Conservation (phyloP, 2,329 filamentous ascomycete species). For the Pseudocercospora pini-densiflorae region DNA sequence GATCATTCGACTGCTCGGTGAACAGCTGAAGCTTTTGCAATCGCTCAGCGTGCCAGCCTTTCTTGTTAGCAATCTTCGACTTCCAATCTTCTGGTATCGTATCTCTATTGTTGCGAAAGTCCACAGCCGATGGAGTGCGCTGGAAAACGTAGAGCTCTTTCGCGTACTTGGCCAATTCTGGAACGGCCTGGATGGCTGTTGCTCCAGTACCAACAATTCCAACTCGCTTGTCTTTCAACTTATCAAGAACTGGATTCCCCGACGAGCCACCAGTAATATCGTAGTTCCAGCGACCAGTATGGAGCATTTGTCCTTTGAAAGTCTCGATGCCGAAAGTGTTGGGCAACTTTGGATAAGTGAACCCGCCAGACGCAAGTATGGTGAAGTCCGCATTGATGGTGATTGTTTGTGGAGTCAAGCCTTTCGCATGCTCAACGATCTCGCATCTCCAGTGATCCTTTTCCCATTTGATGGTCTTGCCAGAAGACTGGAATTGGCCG, state of each 20-base stretch:
- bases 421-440: slow-evolving; percentile 37
- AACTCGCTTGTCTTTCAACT: slow-evolving; percentile 45
- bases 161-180: slow-evolving; percentile 43
- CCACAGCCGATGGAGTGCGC: slow-evolving; percentile 46
- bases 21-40: slow-evolving; percentile 50
- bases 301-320: slow-evolving; percentile 48
- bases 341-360: slow-evolving; percentile 50
- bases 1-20: slow-evolving; percentile 39
- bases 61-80: slow-evolving; percentile 36
- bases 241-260: slow-evolving; percentile 35
- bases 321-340: slow-evolving; percentile 45
- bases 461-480: slow-evolving; percentile 50
- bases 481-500: slow-evolving; percentile 54
- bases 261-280: slow-evolving; percentile 45
- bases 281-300: slow-evolving; percentile 52
- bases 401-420: slow-evolving; percentile 26
- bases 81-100: slow-evolving; percentile 51
- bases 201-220: slow-evolving; percentile 49
- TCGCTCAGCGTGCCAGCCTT: slow-evolving; percentile 57
- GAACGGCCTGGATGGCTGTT: slow-evolving; percentile 48
- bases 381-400: slow-evolving; percentile 45
- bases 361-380: slow-evolving; percentile 47
- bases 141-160: slow-evolving; percentile 49
- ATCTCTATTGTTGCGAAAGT: slow-evolving; percentile 38
- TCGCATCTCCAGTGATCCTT: slow-evolving; percentile 40